Conservation (phyloP, 1,284 basidiomycete species). For the Xanthoconium separans region DNA sequence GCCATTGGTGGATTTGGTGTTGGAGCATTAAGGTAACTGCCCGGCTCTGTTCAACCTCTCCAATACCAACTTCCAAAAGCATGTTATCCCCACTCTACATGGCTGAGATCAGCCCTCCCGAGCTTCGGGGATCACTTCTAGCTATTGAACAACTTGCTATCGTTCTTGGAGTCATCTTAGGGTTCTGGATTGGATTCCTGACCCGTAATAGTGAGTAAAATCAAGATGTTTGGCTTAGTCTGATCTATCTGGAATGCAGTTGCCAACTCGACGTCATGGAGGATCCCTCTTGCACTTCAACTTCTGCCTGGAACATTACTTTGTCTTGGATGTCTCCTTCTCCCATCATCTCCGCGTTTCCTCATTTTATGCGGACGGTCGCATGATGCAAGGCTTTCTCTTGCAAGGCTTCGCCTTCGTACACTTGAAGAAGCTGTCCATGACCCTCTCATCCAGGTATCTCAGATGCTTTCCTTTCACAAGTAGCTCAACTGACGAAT, state of each 20-base stretch:
- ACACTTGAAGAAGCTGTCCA: conserved; percentile 36
- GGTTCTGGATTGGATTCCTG: conserved; percentile 79
- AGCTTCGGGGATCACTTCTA: conserved; percentile 78
- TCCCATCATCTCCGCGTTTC: conserved; percentile 74
- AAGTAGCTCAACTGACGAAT: conserved; percentile 1
- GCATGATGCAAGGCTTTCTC: conserved; percentile 50
- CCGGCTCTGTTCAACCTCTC: background rate
- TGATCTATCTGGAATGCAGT: conserved; percentile 35
- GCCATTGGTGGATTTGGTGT: conserved; percentile 78
- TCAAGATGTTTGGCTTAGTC: background rate
- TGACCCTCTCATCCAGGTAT: conserved; percentile 57
- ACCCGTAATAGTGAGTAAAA: conserved; percentile 57
- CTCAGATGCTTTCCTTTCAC: background rate
- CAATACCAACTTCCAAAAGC: conserved; percentile 35
- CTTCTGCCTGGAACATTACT: conserved; percentile 68
- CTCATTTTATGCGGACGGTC: conserved; percentile 56
- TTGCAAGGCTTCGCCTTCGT: conserved; percentile 54
- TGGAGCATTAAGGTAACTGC: conserved; percentile 63
- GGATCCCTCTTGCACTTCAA: conserved; percentile 73
- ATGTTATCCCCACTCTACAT: conserved; percentile 81
- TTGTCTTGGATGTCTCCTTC: conserved; percentile 57
- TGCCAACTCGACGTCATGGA: conserved; percentile 64
- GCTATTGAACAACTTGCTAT: conserved; percentile 80
- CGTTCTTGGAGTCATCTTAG: conserved; percentile 72
- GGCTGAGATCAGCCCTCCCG: conserved; percentile 79